Percentiles rank a stretch among this genome's conserved stretches.
Conservation (phyloP, 768 basidiomycete species). For the Mycena polygramma region DNA sequence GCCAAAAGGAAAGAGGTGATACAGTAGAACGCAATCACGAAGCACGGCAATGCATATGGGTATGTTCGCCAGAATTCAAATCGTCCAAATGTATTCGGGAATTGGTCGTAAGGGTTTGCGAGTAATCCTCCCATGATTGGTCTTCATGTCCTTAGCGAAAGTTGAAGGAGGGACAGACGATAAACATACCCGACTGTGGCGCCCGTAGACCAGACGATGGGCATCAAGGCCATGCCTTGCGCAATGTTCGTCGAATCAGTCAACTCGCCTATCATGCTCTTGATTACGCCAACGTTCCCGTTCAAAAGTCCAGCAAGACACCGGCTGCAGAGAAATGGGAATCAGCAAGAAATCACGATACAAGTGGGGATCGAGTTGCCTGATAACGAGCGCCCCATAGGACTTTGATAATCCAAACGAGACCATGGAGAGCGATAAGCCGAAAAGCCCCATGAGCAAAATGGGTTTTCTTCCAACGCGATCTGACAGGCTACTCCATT, state of each 20-base stretch:
- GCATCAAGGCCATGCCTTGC: slow-evolving; percentile 1
- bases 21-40: slow-evolving; percentile 5
- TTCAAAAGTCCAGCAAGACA: slow-evolving; percentile 4
- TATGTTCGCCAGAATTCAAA: slow-evolving; percentile 13
- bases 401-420: slow-evolving; percentile 4
- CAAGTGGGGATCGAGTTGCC: too few species aligned
- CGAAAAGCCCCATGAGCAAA: not conserved
- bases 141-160: not conserved
- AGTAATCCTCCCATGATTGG: not conserved
- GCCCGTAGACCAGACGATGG: slow-evolving; percentile 7
- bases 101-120: not conserved
- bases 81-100: slow-evolving; percentile 6
- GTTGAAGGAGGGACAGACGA: not conserved
- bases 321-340: not conserved
- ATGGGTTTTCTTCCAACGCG: slow-evolving; percentile 5
- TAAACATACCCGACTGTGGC: not conserved
- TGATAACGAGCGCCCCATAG: not conserved
- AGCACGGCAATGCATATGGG: slow-evolving; percentile 9
- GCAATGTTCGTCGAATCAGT: not conserved
- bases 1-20: slow-evolving; percentile 4
- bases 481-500: slow-evolving; percentile 1
- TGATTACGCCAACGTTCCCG: slow-evolving; percentile 8
- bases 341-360: too few species aligned
- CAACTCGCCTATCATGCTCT: slow-evolving; percentile 8
- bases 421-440: slow-evolving; percentile 3